Evolutionary conservation across 2,329 filamentous ascomycete species (phyloP), one percentile per base, ranked within the genome.

Genomic region (Penicillium sp.): DNA sequence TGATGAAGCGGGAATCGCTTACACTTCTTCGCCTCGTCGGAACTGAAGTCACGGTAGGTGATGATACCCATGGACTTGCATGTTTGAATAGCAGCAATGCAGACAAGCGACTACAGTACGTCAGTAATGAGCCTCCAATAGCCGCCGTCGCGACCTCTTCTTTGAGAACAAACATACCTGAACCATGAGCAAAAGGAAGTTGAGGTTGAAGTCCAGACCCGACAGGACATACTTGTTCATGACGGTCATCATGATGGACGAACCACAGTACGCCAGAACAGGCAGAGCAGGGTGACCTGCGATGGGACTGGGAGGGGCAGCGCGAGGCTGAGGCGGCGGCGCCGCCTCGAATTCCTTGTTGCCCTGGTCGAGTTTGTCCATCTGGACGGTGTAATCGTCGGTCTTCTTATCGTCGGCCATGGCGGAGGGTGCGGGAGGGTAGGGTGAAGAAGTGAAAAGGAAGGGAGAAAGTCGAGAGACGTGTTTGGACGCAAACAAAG

Each of bases 241-340:
- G n/a, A 97, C 90, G 7, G 94, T 99, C 94, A 99, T 99, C 75
- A 93, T 85, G 71, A 99, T 99, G n/a, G 92, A 97, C 49, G 93
- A 91, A 68, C 89, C 81, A 76, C 94, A 99, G 81, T 99, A 99
- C 45, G 90, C 86, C 62, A 96, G 71, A 66, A 99, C 90, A 19
- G 93, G 92, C 44, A 94, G 73, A 42, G 85, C 79, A 14, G 92
- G 90, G 75, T 86, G 94, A 77, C 92, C 91, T 67, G 87, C 83
- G 59, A 91, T 72, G 65, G 79, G 73, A 54, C 73, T 74, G 39
- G 76, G 60, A 47, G 67, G 56, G 28, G 67, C 58, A 46, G 61
- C 64, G 77, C 67, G 71, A 58, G 69, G 63, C 54, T 69, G 69
- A 60, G 73, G 70, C 50, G 69, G 66, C 29, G 72, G 71, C 51